These are phyloP conservation scores for Solanum aculeatissimum DNA, from an alignment of 305 asterid genomes.

Conservation along the genomic window DNA sequence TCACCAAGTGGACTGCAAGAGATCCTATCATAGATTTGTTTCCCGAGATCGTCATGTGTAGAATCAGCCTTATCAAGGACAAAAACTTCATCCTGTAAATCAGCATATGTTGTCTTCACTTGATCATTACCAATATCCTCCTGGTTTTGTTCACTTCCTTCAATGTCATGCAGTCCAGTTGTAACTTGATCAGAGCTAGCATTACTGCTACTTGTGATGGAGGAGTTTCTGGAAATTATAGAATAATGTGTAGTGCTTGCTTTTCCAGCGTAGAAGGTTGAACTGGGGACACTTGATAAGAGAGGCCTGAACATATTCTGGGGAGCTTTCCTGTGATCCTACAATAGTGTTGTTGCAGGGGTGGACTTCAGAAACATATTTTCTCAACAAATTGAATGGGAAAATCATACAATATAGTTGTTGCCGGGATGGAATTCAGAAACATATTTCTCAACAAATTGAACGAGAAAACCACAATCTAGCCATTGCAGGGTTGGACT, in stretches of 20 bases:
- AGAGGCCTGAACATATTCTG: constrained; percentile 96
- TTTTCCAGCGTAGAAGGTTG: constrained; percentile 67
- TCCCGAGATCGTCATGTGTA: constrained; percentile 22
- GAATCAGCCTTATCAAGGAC: constrained; percentile 51
- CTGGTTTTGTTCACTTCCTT: constrained; percentile 54
- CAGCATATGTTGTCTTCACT: constrained; percentile 26
- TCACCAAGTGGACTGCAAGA: constrained; percentile 20
- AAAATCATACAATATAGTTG: constrained; percentile 8
- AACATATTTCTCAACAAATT: not conserved
- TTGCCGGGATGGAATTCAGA: not conserved
- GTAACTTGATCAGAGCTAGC: constrained; percentile 72
- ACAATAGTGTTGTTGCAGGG: constrained; percentile 4
- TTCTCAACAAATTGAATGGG: not conserved
- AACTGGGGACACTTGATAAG: constrained; percentile 89
- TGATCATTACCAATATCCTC: constrained; percentile 44
- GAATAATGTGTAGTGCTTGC: constrained; percentile 42
- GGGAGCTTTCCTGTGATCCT: constrained; percentile 73
- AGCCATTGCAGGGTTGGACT: not conserved
- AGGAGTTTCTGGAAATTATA: constrained; percentile 58
- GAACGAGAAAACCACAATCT: constrained; percentile 17
- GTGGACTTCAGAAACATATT: not conserved
- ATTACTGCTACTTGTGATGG: constrained; percentile 79
- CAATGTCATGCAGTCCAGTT: constrained; percentile 53
- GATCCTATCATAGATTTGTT: constrained; percentile 15
- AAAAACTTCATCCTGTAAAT: constrained; percentile 50